Evolutionary conservation across 1,284 basidiomycete species (phyloP).

Genomic region (Sporisorium graminicola): DNA sequence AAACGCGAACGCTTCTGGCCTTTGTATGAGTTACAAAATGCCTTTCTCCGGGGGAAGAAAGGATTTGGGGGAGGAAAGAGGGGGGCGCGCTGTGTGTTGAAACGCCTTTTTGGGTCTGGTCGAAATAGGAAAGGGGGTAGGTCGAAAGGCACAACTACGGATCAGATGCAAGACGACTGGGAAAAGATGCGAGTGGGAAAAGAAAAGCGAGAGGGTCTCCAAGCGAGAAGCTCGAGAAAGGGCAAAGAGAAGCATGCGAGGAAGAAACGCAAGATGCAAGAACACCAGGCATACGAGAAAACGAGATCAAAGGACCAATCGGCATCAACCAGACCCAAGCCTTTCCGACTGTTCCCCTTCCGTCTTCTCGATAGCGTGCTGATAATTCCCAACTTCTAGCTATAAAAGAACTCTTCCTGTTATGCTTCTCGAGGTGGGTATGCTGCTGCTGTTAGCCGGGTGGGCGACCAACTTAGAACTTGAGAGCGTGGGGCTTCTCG

Average conservation of each 20-base stretch:
- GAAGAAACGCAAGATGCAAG: neutral
- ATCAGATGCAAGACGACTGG: conserved; percentile 13
- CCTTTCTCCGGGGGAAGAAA: neutral
- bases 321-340: conserved; percentile 32
- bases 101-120: conserved; percentile 49
- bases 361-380: conserved; percentile 3
- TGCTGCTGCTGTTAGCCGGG: conserved; percentile 4
- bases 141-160: conserved; percentile 13
- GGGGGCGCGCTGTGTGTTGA: neutral
- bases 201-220: neutral
- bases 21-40: conserved; percentile 50
- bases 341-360: conserved; percentile 5
- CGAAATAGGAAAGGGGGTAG: conserved; percentile 9
- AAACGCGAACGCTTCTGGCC: neutral
- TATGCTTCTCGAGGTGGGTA: conserved; percentile 13
- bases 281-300: neutral
- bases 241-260: neutral
- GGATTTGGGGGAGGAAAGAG: conserved; percentile 3
- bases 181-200: conserved; percentile 2
- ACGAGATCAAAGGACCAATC: conserved; percentile 11
- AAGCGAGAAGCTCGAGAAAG: neutral
- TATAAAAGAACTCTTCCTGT: neutral
- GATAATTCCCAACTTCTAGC: too few relatives aligned
- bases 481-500: conserved; percentile 85
- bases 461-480: conserved; percentile 76